These are phyloP conservation scores for Nothopassalora personata DNA, from an alignment of 2,329 filamentous ascomycete species.

Conservation along the genomic window DNA sequence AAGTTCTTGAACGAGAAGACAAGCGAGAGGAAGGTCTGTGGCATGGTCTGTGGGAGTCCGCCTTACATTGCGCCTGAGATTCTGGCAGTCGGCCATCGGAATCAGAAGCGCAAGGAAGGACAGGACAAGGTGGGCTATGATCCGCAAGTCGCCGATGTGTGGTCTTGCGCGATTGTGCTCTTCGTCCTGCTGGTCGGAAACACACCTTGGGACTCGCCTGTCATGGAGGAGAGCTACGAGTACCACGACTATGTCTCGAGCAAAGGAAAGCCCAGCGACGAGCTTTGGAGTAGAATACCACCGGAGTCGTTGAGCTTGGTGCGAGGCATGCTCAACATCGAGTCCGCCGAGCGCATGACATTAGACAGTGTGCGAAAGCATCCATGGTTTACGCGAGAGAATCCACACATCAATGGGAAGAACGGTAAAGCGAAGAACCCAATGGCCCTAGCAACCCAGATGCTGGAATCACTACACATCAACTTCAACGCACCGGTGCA, in stretches of 20 bases:
- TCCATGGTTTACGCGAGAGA: conserved; percentile 87
- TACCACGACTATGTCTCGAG: conserved; percentile 80
- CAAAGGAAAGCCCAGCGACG: conserved; percentile 72
- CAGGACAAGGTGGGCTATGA: conserved; percentile 57
- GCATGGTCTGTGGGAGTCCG: conserved; percentile 89
- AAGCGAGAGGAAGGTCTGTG: conserved; percentile 72
- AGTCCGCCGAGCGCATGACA: conserved; percentile 70
- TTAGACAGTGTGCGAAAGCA: conserved; percentile 82
- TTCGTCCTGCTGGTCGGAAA: conserved; percentile 95
- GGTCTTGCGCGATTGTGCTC: conserved; percentile 96
- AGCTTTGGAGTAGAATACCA: conserved; percentile 77
- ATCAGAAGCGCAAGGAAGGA: conserved; percentile 42
- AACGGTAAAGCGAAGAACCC: conserved; percentile 69
- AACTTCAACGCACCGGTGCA: conserved; percentile 70
- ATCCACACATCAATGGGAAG: conserved; percentile 67
- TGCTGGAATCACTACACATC: conserved; percentile 87
- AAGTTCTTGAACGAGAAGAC: conserved; percentile 76
- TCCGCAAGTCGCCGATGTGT: conserved; percentile 82
- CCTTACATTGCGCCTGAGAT: conserved; percentile 98
- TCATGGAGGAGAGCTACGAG: conserved; percentile 75
- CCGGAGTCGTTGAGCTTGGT: conserved; percentile 70
- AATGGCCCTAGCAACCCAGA: conserved; percentile 80
- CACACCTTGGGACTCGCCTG: conserved; percentile 92
- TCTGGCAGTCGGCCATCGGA: conserved; percentile 46
- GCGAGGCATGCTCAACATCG: conserved; percentile 86